phyloP scores from a whole-genome alignment of 306 rosid species.

The Vachellia collinsii region DNA sequence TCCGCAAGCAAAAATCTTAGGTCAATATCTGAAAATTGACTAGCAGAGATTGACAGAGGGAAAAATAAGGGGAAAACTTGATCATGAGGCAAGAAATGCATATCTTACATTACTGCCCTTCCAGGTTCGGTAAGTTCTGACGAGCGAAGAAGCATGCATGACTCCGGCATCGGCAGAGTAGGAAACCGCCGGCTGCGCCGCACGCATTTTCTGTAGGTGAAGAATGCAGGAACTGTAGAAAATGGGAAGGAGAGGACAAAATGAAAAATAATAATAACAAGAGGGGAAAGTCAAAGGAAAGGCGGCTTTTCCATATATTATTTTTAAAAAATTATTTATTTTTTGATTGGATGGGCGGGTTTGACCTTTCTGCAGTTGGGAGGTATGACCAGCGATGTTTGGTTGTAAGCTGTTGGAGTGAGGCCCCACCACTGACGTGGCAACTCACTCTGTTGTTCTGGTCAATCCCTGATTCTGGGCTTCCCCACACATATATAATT shows the following conservation, averaged over 20 bases:
- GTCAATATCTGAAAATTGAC: neutral
- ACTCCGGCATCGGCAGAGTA: slow-evolving; percentile 31
- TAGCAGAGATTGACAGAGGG: neutral
- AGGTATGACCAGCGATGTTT: neutral
- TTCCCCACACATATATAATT: neutral
- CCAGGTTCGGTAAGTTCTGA: slow-evolving; percentile 61
- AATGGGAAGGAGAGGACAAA: neutral
- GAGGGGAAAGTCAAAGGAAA: neutral
- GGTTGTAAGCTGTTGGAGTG: neutral
- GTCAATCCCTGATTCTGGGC: neutral
- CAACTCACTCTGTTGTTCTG: neutral
- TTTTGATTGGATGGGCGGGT: neutral
- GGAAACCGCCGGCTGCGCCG: slow-evolving; percentile 27
- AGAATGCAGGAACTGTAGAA: neutral
- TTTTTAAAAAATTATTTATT: neutral
- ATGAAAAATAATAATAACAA: neutral
- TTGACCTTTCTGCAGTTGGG: neutral
- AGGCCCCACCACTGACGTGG: slow-evolving; percentile 9
- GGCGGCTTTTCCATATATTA: neutral
- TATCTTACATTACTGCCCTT: slow-evolving; percentile 69
- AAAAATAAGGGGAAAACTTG: neutral
- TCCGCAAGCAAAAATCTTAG: neutral
- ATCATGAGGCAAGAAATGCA: neutral
- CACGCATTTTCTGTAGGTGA: slow-evolving; percentile 19
- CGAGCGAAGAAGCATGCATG: slow-evolving; percentile 26